Base-by-base conservation (phyloP, 192 early-diverging fungal genomes). In the Podila minutissima region DNA sequence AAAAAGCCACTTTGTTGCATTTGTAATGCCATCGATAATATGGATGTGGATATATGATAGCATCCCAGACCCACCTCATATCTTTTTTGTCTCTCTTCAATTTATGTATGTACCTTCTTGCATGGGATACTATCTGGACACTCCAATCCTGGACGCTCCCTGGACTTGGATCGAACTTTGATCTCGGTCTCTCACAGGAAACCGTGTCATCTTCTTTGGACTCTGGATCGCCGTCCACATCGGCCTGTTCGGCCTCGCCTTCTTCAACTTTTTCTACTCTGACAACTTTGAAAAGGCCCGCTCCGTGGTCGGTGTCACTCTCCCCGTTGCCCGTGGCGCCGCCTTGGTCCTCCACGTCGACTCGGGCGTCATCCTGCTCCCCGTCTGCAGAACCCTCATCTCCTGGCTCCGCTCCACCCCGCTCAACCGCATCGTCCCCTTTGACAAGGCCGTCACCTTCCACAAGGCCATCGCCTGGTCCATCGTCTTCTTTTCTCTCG, bases 371-470 rank as follows among this genome's bases (percentile, higher is more conserved):
- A 89, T 97, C 61, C 84, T 96, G 37, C 85, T 97, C 63, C 93
- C 95, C 28, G 93, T 97, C 75, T 97, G 94, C 72, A 87, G 94
- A 15, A 97, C 93, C 20, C 81, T 91, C 32, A 76, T 93, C 63
- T 72, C 82, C 15, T 74, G 87, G 28, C 68, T 92, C 11, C 85
- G 88, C 5, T 84, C 84, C 38, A 88, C 88, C 4, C 86, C 91
- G n/a, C 73, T 94, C 29, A 86, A 87, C 59, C 67, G 77, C 7
- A 84, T 91, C 50, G 83, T 95, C 19, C 87, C 89, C 17, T 86
- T 95, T 57, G 92, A 95, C 72, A 86, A 93, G 78, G 90, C 91
- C 82, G 85, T 94, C 29, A 88, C 90, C 60, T 92, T 93, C 26
- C 94, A 95, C 84, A 93, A 93, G 83, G 87, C 89, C 24, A 88